Conservation (phyloP, 2,329 filamentous ascomycete species). For the Pestalotiopsis sp. region DNA sequence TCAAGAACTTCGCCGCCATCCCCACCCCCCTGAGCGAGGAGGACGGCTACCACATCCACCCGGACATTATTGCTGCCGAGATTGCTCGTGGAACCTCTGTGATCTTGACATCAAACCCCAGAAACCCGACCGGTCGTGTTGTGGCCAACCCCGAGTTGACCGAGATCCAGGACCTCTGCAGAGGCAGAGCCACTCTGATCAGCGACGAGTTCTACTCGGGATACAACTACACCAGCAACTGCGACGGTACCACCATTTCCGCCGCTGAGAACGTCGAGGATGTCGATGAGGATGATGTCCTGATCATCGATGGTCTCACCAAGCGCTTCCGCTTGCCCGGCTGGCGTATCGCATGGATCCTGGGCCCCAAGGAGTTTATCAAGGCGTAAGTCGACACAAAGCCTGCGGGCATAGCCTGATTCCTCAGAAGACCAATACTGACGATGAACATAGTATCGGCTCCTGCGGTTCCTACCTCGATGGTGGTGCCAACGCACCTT, state of each 20-base stretch:
- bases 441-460: conserved; percentile 59
- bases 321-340: conserved; percentile 96
- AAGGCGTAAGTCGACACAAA: conserved; percentile 60
- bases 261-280: conserved; percentile 89
- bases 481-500: conserved; percentile 90
- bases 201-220: conserved; percentile 97
- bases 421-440: conserved; percentile 14
- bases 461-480: conserved; percentile 94
- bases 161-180: conserved; percentile 91
- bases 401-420: neutral
- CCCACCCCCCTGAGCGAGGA: conserved; percentile 82
- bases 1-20: conserved; percentile 91
- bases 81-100: conserved; percentile 85
- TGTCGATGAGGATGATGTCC: conserved; percentile 86
- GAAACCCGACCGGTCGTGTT: conserved; percentile 91
- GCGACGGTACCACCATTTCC: conserved; percentile 86
- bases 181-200: conserved; percentile 87
- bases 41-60: conserved; percentile 91
- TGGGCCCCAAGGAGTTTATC: conserved; percentile 96
- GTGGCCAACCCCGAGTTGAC: conserved; percentile 83
- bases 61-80: conserved; percentile 90
- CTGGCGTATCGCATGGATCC: conserved; percentile 95
- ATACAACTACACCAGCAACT: conserved; percentile 94
- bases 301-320: conserved; percentile 93
- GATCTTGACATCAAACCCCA: conserved; percentile 91